Base-by-base conservation (phyloP, 176 grass and related monocot genomes). In the Carex littledalei region DNA sequence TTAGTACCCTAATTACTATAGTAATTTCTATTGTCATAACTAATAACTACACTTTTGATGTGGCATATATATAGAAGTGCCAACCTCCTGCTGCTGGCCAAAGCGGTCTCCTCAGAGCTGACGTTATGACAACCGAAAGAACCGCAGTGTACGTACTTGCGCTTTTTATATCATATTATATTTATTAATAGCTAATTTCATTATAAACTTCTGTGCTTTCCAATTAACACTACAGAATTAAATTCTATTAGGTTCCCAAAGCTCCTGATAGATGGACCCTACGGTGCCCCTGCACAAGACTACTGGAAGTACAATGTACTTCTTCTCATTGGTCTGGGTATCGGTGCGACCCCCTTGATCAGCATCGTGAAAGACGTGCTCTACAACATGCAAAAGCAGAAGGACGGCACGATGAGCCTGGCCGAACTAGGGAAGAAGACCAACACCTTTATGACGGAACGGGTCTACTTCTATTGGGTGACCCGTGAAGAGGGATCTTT, bases 321-420 rank as follows among this genome's bases (percentile, higher is more conserved):
- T 63, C 93, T 99, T 67, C 96, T 99, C 21, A 94, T 99, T 66
- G 96, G 96, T 1, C 93, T 99, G 1, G 96, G 96, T 69, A 99
- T 99, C 83, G 96, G 96, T 63, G 96, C 96, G 32, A 99, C 96
- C 4, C 96, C 93, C 0, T 86, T 95, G 26, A 95, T 99, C 89
- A 90, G 89, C 93, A 95, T 99, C 69, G 87, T 99, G 66, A 99
- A 99, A 87, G 96, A 99, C 71, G 93, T 99, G 8, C 91, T 99
- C 54, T 86, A 99, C 84, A 92, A 94, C 91, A 87, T 91, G 10
- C 85, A 92, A 54, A 43, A 55, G 31, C 84, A 54, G 16, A 82
- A 56, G 41, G 17, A 29, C 37, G 29, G 0, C 61, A 31, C 3
- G 13, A 32, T 0, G 64, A 63, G 7, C 65, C 62, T 0, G 22